Percentiles rank a stretch among this genome's conserved stretches.
These are phyloP conservation scores for Venturia effusa DNA, from an alignment of 2,329 filamentous ascomycete species.

Conservation along the genomic window DNA sequence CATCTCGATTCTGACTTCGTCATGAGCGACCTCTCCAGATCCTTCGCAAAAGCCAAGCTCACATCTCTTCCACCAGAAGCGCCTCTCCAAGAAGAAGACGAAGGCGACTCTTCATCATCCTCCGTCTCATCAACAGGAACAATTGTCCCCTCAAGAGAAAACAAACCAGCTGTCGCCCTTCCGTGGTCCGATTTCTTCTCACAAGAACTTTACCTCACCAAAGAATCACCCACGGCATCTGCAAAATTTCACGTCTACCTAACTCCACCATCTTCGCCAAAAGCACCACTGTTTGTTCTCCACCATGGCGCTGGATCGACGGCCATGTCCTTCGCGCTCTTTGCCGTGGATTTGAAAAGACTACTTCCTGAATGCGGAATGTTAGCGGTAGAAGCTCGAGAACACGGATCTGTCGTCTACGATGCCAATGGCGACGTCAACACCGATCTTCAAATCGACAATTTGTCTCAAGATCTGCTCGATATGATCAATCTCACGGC, in stretches of 20 bases:
- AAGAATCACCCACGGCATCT: constrained; percentile 24
- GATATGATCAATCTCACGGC: constrained; percentile 58
- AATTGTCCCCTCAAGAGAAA: constrained; percentile 66
- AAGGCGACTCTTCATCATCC: constrained; percentile 44
- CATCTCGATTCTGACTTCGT: neutral
- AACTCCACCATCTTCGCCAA: constrained; percentile 57
- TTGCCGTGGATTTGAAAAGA: constrained; percentile 67
- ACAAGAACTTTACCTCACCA: constrained; percentile 68
- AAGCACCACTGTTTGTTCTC: constrained; percentile 76
- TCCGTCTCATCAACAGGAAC: constrained; percentile 91
- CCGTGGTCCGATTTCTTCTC: constrained; percentile 89
- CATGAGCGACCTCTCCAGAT: constrained; percentile 75
- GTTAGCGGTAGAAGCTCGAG: constrained; percentile 74
- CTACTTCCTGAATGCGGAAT: constrained; percentile 71
- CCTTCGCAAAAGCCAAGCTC: constrained; percentile 68
- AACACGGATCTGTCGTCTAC: constrained; percentile 61
- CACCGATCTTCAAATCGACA: constrained; percentile 60
- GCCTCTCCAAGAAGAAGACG: constrained; percentile 38
- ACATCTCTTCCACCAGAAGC: constrained; percentile 48
- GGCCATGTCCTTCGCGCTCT: constrained; percentile 79
- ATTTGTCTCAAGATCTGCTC: constrained; percentile 62
- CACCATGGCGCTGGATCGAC: constrained; percentile 94
- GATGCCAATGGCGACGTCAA: constrained; percentile 24
- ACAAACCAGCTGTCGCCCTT: constrained; percentile 51
- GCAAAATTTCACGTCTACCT: constrained; percentile 78